Conservation (phyloP, 1,284 basidiomycete species). For the Caloboletus firmus region DNA sequence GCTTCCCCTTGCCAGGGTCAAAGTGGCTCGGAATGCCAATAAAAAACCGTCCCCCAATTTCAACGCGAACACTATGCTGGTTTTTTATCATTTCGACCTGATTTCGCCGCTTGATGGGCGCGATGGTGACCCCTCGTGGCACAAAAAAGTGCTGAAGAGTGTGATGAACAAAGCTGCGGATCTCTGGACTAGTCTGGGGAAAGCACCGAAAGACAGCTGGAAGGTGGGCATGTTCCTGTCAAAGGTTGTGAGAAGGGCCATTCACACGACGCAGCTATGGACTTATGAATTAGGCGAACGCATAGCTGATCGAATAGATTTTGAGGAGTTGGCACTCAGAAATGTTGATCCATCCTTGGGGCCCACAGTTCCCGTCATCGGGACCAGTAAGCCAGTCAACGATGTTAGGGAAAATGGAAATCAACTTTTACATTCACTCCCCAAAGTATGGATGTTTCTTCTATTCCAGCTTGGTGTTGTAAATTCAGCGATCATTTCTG, state of each 20-base stretch:
- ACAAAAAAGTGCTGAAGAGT: conserved; percentile 40
- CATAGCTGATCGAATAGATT: conserved; percentile 67
- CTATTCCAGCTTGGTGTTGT: not conserved
- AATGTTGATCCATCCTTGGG: conserved; percentile 66
- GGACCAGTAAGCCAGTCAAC: conserved; percentile 18
- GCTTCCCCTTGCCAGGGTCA: conserved; percentile 40
- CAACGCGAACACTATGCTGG: conserved; percentile 28
- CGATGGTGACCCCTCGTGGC: conserved; percentile 11
- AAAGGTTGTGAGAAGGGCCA: not conserved
- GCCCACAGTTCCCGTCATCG: conserved; percentile 40
- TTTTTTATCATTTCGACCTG: conserved; percentile 50
- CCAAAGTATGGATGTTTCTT: conserved; percentile 6
- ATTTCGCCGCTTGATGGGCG: conserved; percentile 8
- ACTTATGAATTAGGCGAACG: conserved; percentile 64
- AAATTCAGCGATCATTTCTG: not conserved
- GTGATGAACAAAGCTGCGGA: conserved; percentile 49
- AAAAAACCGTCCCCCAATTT: conserved; percentile 18
- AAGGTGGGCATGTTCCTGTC: conserved; percentile 48
- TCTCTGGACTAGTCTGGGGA: conserved; percentile 66
- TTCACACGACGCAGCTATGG: conserved; percentile 45
- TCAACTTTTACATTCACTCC: not conserved
- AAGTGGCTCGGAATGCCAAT: conserved; percentile 11
- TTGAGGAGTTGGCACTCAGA: conserved; percentile 73
- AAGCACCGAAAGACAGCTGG: conserved; percentile 62
- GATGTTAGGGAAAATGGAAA: conserved; percentile 12